These are phyloP conservation scores for Ophiostoma sp. DNA, from an alignment of 2,329 filamentous ascomycete genomes.

Conservation along the genomic window DNA sequence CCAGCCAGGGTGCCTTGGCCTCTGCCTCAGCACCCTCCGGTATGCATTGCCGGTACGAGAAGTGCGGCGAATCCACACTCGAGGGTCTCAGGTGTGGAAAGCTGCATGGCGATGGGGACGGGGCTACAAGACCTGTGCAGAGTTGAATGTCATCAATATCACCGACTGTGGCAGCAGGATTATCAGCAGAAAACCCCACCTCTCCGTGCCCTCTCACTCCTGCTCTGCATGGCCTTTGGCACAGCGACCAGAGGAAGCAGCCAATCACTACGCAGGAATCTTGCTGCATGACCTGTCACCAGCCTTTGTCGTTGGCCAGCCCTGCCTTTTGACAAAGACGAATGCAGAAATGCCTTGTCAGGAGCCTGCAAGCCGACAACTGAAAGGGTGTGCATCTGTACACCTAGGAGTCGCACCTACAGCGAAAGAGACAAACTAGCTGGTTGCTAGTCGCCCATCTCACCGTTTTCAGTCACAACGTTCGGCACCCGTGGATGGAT, in stretches of 20 bases:
- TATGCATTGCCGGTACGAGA: neutral
- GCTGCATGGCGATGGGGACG: neutral
- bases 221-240: no score
- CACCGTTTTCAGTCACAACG: neutral
- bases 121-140: neutral
- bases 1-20: neutral
- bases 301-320: neutral
- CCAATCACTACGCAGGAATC: neutral
- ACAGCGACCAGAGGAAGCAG: neutral
- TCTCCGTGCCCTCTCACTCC: neutral
- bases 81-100: neutral
- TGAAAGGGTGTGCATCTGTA: conserved; percentile 5
- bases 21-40: conserved; percentile 7
- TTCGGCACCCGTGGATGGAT: neutral
- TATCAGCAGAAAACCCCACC: neutral
- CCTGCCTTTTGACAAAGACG: neutral
- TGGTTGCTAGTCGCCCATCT: neutral
- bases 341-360: neutral
- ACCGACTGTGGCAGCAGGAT: neutral
- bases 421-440: neutral
- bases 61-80: neutral
- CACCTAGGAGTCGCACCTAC: neutral
- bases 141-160: conserved; percentile 3
- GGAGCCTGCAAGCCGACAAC: neutral
- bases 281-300: conserved; percentile 3